Evolutionary conservation across 345 rosid species (phyloP).

Genomic region (Salix purpurea): DNA sequence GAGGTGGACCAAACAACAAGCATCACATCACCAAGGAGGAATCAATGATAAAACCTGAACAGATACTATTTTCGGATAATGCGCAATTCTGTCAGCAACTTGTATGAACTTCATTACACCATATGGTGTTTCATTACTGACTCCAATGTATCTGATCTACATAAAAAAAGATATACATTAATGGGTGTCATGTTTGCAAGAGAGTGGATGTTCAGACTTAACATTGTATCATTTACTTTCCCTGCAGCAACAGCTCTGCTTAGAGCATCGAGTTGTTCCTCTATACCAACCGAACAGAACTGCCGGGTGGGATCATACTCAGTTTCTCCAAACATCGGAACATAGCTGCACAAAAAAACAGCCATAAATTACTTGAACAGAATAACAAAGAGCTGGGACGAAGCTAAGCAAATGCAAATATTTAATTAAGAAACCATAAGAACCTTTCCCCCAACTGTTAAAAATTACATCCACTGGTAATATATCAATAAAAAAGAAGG

Average conservation of each 20-base stretch:
- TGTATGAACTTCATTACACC: constrained; percentile 57
- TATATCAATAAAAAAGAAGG: constrained; percentile 8
- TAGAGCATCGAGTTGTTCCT: constrained; percentile 60
- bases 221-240: constrained; percentile 31
- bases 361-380: constrained; percentile 3
- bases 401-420: not conserved
- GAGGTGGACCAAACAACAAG: not conserved
- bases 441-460: not conserved
- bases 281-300: constrained; percentile 37
- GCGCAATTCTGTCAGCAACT: constrained; percentile 34
- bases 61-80: constrained; percentile 39
- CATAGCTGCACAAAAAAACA: constrained; percentile 34
- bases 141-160: constrained; percentile 57
- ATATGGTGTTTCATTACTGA: constrained; percentile 61
- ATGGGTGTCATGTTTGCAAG: not conserved
- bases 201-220: not conserved
- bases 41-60: constrained; percentile 40
- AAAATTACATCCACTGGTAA: too few relatives aligned
- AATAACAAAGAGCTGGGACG: not conserved
- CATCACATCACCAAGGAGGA: not conserved
- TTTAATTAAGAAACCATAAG: not conserved
- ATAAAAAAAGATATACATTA: not conserved
- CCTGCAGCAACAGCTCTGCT: constrained; percentile 47
- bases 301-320: constrained; percentile 46
- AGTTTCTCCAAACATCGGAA: constrained; percentile 61